These are phyloP conservation scores for Fusarium luffae DNA, from an alignment of 2,329 filamentous ascomycete genomes.

Conservation along the genomic window DNA sequence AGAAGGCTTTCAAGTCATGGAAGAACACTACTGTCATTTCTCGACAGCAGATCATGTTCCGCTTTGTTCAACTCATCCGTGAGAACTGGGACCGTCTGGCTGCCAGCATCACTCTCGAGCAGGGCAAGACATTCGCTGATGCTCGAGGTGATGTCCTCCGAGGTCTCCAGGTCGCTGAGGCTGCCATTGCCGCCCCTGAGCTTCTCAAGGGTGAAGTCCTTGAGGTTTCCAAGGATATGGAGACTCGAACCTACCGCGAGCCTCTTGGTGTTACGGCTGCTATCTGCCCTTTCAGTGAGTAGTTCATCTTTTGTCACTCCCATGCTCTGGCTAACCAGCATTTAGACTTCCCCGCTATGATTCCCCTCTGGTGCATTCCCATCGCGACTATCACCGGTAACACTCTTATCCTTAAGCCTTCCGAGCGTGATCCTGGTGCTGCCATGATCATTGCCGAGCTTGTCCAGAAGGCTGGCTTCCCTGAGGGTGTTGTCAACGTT, in stretches of 20 bases:
- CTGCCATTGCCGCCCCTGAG: slow-evolving; percentile 81
- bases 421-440: slow-evolving; percentile 85
- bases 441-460: slow-evolving; percentile 88
- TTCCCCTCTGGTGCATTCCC: slow-evolving; percentile 90
- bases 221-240: slow-evolving; percentile 90
- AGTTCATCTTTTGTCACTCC: background rate
- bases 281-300: slow-evolving; percentile 87
- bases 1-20: slow-evolving; percentile 81
- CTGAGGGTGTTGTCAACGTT: slow-evolving; percentile 83
- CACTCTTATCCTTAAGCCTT: slow-evolving; percentile 86
- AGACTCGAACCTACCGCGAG: slow-evolving; percentile 84
- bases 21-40: slow-evolving; percentile 76
- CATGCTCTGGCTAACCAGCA: slow-evolving; percentile 12
- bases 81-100: slow-evolving; percentile 88
- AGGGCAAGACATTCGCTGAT: slow-evolving; percentile 89
- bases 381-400: slow-evolving; percentile 87
- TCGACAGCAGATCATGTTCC: slow-evolving; percentile 89
- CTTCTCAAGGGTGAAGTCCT: slow-evolving; percentile 85
- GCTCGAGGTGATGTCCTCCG: slow-evolving; percentile 84
- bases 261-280: slow-evolving; percentile 83
- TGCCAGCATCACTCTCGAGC: slow-evolving; percentile 86
- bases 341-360: slow-evolving; percentile 89
- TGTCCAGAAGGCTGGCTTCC: slow-evolving; percentile 82
- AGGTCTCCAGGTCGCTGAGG: slow-evolving; percentile 86
- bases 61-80: slow-evolving; percentile 80